Evolutionary conservation across 73 alveolate genomes (phyloP), one percentile per base, ranked within the genome.

Genomic region (Tetrahymena thermophila): DNA sequence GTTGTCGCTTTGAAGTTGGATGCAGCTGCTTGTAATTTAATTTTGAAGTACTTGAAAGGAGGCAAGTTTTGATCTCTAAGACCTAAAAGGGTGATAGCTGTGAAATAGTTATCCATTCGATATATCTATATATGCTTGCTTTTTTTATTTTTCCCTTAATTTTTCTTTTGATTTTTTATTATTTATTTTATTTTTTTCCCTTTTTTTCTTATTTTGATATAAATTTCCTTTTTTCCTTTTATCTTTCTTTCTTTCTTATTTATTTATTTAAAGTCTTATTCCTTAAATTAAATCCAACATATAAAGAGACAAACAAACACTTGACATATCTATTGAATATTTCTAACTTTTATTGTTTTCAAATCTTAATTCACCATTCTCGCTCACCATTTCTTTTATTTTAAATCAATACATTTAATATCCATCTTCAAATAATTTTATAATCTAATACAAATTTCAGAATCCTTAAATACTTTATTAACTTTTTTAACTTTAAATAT

Each of bases 31-130:
- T 71, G 37, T 11, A 71, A 71, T 71, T 5, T 50, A 50, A 50
- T 50, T 50, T 50, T 19, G 55, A 38, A 17, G 43, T 35, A 95
- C 97, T 93, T 95, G 93, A 89, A 95, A 50, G 97, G 97, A 50
- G 97, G 97, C 57, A 95, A 84, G 94, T 95, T 95, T 58, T 95
- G 94, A 89, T 95, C 94, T 95, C 97, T 95, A 43, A 95, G 95
- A 37, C 97, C 97, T 43, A 95, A 93, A 34, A 95, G 94, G 56
- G 95, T 95, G 84, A 95, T 95, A 84, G 94, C 94, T 95, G 97
- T 95, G 95, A 95, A 95, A 95, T 95, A 95, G 94, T 95, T 95
- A 95, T 95, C 97, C 97, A 95, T 95, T 50, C 84, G 56, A 84
- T 94, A 71, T 71, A 71, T 71, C 89, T 71, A 71, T 71, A 71